Evolutionary conservation across 2,329 filamentous ascomycete genomes (phyloP).

Genomic region (Pochonia chlamydosporia): DNA sequence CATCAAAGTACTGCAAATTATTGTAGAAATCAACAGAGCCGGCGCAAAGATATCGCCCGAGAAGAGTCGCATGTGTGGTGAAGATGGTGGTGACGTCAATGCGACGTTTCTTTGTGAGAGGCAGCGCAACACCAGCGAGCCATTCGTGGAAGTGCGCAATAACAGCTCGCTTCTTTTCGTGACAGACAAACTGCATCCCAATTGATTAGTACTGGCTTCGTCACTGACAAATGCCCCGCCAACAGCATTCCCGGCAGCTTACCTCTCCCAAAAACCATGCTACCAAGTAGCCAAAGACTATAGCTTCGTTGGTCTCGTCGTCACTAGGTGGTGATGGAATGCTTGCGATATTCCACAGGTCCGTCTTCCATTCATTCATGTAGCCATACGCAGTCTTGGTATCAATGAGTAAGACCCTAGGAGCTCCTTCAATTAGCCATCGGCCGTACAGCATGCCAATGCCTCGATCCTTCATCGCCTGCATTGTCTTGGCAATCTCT

Average conservation of each 20-base stretch:
- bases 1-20: slow-evolving; percentile 94
- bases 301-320: slow-evolving; percentile 93
- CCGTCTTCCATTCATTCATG: slow-evolving; percentile 93
- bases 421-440: slow-evolving; percentile 96
- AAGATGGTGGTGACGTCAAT: slow-evolving; percentile 98
- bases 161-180: slow-evolving; percentile 86
- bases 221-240: too few relatives aligned
- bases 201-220: neutral
- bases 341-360: slow-evolving; percentile 86
- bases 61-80: slow-evolving; percentile 92
- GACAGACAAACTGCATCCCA: slow-evolving; percentile 70
- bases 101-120: slow-evolving; percentile 84
- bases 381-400: slow-evolving; percentile 89
- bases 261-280: slow-evolving; percentile 99
- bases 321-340: slow-evolving; percentile 92
- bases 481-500: slow-evolving; percentile 74
- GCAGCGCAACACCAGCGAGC: slow-evolving; percentile 89
- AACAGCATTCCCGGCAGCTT: too few relatives aligned
- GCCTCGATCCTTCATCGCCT: slow-evolving; percentile 88
- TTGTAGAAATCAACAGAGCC: slow-evolving; percentile 99
- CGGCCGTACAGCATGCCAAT: slow-evolving; percentile 87
- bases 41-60: slow-evolving; percentile 93
- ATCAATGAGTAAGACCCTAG: slow-evolving; percentile 88
- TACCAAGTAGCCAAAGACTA: slow-evolving; percentile 94
- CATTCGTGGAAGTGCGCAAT: slow-evolving; percentile 99